These are phyloP conservation scores for Seiridium unicorne DNA, from an alignment of 2,329 filamentous ascomycete species.

Conservation along the genomic window DNA sequence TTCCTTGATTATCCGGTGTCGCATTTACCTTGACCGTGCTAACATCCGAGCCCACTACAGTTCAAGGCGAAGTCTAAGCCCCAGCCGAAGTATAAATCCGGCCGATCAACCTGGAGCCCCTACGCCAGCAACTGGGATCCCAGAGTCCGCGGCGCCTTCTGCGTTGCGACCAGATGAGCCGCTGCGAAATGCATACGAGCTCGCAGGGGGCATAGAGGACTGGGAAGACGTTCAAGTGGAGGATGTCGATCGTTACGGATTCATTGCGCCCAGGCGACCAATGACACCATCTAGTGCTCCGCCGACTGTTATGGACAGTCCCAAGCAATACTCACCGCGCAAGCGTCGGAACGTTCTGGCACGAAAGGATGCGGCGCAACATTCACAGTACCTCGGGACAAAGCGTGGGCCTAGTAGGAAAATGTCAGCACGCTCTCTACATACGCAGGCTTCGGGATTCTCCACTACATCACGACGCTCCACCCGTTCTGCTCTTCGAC, in stretches of 20 bases:
- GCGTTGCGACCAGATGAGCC: slow-evolving; percentile 38
- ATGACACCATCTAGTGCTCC: slow-evolving; percentile 25
- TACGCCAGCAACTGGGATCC: slow-evolving; percentile 19
- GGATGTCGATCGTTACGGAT: slow-evolving; percentile 67
- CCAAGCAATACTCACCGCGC: slow-evolving; percentile 39
- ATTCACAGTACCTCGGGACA: slow-evolving; percentile 31
- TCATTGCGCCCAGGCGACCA: slow-evolving; percentile 52
- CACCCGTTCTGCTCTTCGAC: slow-evolving; percentile 53
- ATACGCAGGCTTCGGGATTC: slow-evolving; percentile 54
- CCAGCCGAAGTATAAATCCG: slow-evolving; percentile 21
- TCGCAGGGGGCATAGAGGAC: slow-evolving; percentile 62
- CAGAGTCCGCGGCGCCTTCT: slow-evolving; percentile 25
- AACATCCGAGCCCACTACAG: slow-evolving; percentile 15
- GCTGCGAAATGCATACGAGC: slow-evolving; percentile 39
- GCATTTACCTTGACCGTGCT: slow-evolving; percentile 21
- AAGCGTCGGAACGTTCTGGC: slow-evolving; percentile 45
- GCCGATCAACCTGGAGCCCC: slow-evolving; percentile 26
- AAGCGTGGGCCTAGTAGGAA: slow-evolving; percentile 51
- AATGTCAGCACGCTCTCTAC: slow-evolving; percentile 56
- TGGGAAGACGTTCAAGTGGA: slow-evolving; percentile 63
- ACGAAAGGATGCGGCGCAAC: slow-evolving; percentile 36
- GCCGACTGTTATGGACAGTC: slow-evolving; percentile 38
- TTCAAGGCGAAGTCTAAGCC: slow-evolving; percentile 7
- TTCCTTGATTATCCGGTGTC: slow-evolving; percentile 40
- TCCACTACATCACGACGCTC: slow-evolving; percentile 52